These are phyloP conservation scores for Pseudognaphalium luteoalbum DNA, from an alignment of 129 eudicot species.

Conservation along the genomic window DNA sequence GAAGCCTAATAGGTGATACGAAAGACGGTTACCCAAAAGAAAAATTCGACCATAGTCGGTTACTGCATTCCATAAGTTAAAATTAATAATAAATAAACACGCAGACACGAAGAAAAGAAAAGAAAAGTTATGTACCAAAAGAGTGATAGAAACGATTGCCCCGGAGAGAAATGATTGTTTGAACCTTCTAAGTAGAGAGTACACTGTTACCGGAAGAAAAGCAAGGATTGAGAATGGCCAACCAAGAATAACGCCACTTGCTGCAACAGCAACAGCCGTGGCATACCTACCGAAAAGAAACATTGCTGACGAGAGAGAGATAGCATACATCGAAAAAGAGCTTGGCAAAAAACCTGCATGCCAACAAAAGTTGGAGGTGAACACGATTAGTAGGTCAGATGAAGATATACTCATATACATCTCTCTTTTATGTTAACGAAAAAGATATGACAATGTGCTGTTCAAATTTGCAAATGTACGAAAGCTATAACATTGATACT, in stretches of 20 bases:
- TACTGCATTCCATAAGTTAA: background rate
- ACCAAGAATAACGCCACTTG: slow-evolving; percentile 86
- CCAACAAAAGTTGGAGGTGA: background rate
- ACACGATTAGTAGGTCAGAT: background rate
- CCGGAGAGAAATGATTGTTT: slow-evolving; percentile 78
- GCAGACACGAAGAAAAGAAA: background rate
- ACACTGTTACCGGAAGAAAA: slow-evolving; percentile 83
- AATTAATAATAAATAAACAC: too few species aligned
- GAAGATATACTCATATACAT: background rate
- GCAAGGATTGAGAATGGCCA: slow-evolving; percentile 97
- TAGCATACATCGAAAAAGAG: slow-evolving; percentile 94
- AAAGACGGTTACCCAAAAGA: background rate
- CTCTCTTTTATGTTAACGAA: slow-evolving; percentile 10
- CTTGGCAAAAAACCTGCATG: slow-evolving; percentile 91
- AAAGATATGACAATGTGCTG: background rate
- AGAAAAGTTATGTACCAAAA: slow-evolving; percentile 50
- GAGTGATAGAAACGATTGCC: slow-evolving; percentile 47
- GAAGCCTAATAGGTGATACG: background rate
- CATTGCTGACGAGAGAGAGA: slow-evolving; percentile 88
- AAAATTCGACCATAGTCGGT: background rate
- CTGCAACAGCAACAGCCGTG: slow-evolving; percentile 85
- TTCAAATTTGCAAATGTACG: background rate
- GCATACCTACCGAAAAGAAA: slow-evolving; percentile 68
- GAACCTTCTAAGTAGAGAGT: slow-evolving; percentile 67
- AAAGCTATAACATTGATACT: slow-evolving; percentile 8